Evolutionary conservation across 2,329 filamentous ascomycete species (phyloP).

Genomic region (Macrophomina tecta): DNA sequence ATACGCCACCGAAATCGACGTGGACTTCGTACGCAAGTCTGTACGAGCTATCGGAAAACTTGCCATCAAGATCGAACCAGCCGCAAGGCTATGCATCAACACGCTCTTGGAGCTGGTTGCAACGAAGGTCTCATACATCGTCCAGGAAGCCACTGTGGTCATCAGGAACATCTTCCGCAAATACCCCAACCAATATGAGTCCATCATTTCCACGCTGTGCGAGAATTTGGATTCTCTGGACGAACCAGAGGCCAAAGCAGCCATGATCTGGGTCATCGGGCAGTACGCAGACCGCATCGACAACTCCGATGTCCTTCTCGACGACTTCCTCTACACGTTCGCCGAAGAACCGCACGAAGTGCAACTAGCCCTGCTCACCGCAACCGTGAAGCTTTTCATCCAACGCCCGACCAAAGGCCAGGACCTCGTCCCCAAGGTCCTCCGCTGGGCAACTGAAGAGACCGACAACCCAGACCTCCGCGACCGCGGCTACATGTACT

Average conservation of each 20-base stretch:
- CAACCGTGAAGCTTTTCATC: constrained; percentile 97
- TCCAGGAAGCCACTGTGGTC: constrained; percentile 97
- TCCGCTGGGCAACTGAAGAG: constrained; percentile 99
- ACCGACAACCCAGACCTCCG: constrained; percentile 98
- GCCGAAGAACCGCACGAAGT: constrained; percentile 95
- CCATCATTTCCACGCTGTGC: constrained; percentile 93
- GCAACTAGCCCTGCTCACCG: constrained; percentile 90
- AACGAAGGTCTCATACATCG: constrained; percentile 98
- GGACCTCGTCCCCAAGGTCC: constrained; percentile 87
- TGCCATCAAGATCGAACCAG: constrained; percentile 97
- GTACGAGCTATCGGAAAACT: constrained; percentile 97
- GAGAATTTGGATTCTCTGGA: constrained; percentile 96
- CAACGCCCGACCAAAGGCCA: constrained; percentile 94
- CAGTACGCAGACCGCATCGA: constrained; percentile 98
- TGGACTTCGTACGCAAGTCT: constrained; percentile 97
- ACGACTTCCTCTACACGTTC: constrained; percentile 95
- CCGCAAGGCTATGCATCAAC: constrained; percentile 88
- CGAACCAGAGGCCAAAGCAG: constrained; percentile 96
- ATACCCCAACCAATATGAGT: constrained; percentile 98
- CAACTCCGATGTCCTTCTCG: constrained; percentile 89
- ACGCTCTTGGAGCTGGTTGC: constrained; percentile 90
- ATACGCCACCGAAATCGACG: constrained; percentile 96
- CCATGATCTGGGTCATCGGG: constrained; percentile 99
- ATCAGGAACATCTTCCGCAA: constrained; percentile 99
- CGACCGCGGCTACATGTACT: constrained; percentile 99